Evolutionary conservation across 2,329 filamentous ascomycete genomes (phyloP), one percentile per base, ranked within the genome.

Genomic region (Stagonosporopsis chrysanthemi): DNA sequence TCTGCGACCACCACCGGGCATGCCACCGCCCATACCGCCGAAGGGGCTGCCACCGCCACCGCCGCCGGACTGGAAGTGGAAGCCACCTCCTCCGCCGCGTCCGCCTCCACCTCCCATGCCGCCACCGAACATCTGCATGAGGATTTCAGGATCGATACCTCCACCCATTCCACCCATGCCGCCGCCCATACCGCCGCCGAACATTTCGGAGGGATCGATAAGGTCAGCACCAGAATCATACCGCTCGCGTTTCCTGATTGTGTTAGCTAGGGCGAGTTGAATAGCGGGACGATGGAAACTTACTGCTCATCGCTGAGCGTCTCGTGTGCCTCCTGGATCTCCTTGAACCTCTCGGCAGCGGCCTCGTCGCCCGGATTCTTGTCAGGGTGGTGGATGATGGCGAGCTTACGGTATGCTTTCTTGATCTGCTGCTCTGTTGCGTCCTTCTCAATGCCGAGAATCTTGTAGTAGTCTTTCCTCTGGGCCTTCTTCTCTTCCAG

Each of bases 401-500:
- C 95, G 73, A 97, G 84, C 79, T 95, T 97, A 65, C 94, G 88
- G 82, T 99, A 99, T 1, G 94, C 95, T 81, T 93, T 94, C 84
- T 98, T 99, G 82, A 99, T 95, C 52, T 95, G 87, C 55, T 83
- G 83, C 22, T 96, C 92, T 38, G 85, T 86, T 35, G 92, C 92
- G 61, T 93, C 90, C 83, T 97, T 98, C 56, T 90, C 82, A 8
- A 99, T 81, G 6, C 89, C 90, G 50, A 99, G 86, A 65, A 98
- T 97, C 85, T 97, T 97, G 83, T 99, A 99, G 81, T 97, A 98
- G 74, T 99, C 95, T 79, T 99, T 99, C 61, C 95, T 86, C 79
- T 94, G 90, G 76, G 90, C 90, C 88, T 98, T 98, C 88, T 99
- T 99, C 62, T 98, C 82, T 80, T 99, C 95, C 24, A 97, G 82